Percentiles rank a stretch among this genome's conserved stretches.
These are phyloP conservation scores for Rhodotorula mucilaginosa DNA, from an alignment of 1,284 basidiomycete genomes.

Conservation along the genomic window DNA sequence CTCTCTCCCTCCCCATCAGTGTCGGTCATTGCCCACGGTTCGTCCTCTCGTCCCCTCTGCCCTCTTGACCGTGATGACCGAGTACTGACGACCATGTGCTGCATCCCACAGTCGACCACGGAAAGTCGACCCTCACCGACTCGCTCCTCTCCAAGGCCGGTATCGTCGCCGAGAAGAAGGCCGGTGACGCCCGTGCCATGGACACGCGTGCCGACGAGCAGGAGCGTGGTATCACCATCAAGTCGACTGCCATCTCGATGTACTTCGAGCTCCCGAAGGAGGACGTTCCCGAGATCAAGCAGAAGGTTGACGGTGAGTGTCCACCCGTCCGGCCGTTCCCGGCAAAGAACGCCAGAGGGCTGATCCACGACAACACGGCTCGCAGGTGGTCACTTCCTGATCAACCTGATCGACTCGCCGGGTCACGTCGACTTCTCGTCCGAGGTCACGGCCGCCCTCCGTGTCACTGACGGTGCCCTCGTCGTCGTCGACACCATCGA, in stretches of 20 bases:
- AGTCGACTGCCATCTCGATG: conserved; percentile 99
- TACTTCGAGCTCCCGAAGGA: conserved; percentile 96
- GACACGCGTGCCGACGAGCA: conserved; percentile 99
- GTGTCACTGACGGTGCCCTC: conserved; percentile 84
- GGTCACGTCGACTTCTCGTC: conserved; percentile 99
- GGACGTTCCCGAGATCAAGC: conserved; percentile 77
- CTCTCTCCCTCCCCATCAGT: conserved; percentile 18
- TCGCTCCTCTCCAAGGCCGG: conserved; percentile 99
- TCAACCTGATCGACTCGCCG: conserved; percentile 99
- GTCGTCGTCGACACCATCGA: conserved; percentile 97
- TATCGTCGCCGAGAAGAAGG: conserved; percentile 94
- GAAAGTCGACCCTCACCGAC: conserved; percentile 99
- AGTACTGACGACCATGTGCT: not conserved
- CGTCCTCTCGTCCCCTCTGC: conserved; percentile 9
- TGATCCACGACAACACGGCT: not conserved
- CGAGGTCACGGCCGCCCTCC: conserved; percentile 98
- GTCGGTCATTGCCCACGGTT: conserved; percentile 50
- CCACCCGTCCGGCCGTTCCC: not conserved
- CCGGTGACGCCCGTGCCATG: conserved; percentile 96
- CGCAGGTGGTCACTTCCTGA: conserved; percentile 91
- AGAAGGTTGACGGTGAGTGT: conserved; percentile 79
- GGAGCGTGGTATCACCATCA: conserved; percentile 99
- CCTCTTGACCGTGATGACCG: not conserved
- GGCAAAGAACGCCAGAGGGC: not conserved
- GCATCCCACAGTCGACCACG: conserved; percentile 75